Evolutionary conservation across 805 yeast species (phyloP).

Genomic region (Yarrowia divulgata): DNA sequence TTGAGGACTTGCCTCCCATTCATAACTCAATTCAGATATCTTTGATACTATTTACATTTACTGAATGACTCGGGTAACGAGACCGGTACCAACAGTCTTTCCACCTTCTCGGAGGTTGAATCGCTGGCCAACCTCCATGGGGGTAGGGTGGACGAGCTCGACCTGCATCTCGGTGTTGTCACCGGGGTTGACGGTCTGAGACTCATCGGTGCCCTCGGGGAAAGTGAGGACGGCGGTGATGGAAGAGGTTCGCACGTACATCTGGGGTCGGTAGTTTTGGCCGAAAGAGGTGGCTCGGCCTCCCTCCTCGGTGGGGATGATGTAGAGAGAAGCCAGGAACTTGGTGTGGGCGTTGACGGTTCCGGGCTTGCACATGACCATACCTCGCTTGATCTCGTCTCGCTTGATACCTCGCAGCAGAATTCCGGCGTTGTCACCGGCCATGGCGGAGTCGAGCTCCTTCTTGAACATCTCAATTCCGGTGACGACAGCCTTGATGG

Average conservation of each 20-base stretch:
- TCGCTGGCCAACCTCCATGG: slow-evolving; percentile 95
- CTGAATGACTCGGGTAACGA: slow-evolving; percentile 89
- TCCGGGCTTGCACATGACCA: slow-evolving; percentile 94
- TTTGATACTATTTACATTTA: slow-evolving; percentile 47
- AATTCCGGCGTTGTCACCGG: slow-evolving; percentile 99
- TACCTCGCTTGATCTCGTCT: slow-evolving; percentile 96
- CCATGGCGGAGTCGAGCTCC: slow-evolving; percentile 96
- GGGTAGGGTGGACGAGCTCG: slow-evolving; percentile 87
- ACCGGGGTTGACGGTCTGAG: slow-evolving; percentile 95
- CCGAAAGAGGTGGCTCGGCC: slow-evolving; percentile 99
- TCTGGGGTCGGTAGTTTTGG: slow-evolving; percentile 97
- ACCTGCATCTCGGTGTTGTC: slow-evolving; percentile 97
- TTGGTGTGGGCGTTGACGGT: slow-evolving; percentile 91
- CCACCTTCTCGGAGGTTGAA: slow-evolving; percentile 99
- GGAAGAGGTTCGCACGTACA: slow-evolving; percentile 95
- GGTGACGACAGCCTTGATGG: slow-evolving; percentile 92
- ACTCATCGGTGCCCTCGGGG: slow-evolving; percentile 86
- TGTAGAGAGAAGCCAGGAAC: slow-evolving; percentile 91
- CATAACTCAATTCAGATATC: slow-evolving; percentile 23
- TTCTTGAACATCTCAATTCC: slow-evolving; percentile 99
- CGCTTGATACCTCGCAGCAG: slow-evolving; percentile 97
- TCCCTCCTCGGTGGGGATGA: slow-evolving; percentile 96
- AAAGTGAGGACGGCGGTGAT: slow-evolving; percentile 88
- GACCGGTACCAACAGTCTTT: slow-evolving; percentile 98
- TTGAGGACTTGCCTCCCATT: too few relatives aligned